Percentiles rank a stretch among this genome's conserved stretches.
Evolutionary conservation across 129 eudicot species (phyloP).

Genomic region (Artemisia tridentata): DNA sequence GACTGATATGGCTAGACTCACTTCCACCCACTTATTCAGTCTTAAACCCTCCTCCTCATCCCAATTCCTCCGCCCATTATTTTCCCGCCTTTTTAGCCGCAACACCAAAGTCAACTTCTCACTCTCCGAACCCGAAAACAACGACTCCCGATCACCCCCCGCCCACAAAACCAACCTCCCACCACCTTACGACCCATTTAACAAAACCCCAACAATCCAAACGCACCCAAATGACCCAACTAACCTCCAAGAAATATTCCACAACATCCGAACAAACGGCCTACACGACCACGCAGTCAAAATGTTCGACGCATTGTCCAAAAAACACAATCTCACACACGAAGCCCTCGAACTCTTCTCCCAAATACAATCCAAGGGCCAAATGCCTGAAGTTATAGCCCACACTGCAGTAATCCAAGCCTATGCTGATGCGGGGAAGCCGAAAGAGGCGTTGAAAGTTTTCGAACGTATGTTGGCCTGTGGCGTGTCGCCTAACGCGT

Average conservation of each 20-base stretch:
- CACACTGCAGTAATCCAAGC: conserved; percentile 89
- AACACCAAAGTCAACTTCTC: conserved; percentile 68
- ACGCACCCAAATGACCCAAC: conserved; percentile 65
- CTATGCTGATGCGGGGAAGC: conserved; percentile 60
- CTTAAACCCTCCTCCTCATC: conserved; percentile 15
- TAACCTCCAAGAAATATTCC: conserved; percentile 68
- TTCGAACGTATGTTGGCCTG: conserved; percentile 59
- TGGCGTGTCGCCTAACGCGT: conserved; percentile 79
- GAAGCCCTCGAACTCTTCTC: conserved; percentile 67
- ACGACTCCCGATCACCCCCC: conserved; percentile 4
- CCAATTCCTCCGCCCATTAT: conserved; percentile 9
- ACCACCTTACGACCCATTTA: conserved; percentile 83
- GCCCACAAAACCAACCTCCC: conserved; percentile 45
- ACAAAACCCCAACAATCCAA: conserved; percentile 44
- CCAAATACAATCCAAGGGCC: conserved; percentile 66
- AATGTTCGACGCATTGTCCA: conserved; percentile 97
- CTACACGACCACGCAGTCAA: conserved; percentile 71
- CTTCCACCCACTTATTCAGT: conserved; percentile 26
- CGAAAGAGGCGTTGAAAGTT: conserved; percentile 59
- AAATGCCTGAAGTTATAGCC: conserved; percentile 86
- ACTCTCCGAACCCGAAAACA: conserved; percentile 36
- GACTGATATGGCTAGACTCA: conserved; percentile 14
- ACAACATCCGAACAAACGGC: conserved; percentile 59
- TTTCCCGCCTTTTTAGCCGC: conserved; percentile 33
- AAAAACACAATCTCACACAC: conserved; percentile 67